Base-by-base conservation (phyloP, 2,329 filamentous ascomycete genomes). In the Botrytis squamosa region DNA sequence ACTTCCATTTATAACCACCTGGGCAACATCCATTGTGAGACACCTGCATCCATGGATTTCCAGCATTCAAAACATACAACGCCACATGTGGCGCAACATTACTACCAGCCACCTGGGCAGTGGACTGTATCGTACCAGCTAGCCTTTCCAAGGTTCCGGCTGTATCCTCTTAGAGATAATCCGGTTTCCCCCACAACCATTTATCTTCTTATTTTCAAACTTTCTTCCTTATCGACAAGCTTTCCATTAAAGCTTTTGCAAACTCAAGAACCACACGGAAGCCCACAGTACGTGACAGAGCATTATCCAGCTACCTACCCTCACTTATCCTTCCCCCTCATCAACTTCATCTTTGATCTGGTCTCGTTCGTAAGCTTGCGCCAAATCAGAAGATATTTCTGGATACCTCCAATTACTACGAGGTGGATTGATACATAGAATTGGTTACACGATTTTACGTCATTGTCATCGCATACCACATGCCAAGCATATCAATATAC, bases 121-220 rank as follows among this genome's bases (percentile, higher is more conserved):
- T 33, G 33, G 33, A 33, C 33, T 4, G 33, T 33, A 33, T 33
- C 33, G 33, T 33, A 8, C n/a, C 16, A 18, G 12, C 14, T 7
- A 55, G 6, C 52, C 55, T 40, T 7, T 25, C 29, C 29, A 29
- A 29, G 29, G 29, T 29, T 29, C 12, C 46, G 46, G 49, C 49
- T n/a, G 49, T 55, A 55, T n/a, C 49, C n/a, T 55, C 52, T n/a
- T 20, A 22, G 59, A 68, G 62, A 67, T 44, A 60, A 38, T 72
- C 71, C 71, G 64, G 71, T 73, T 73, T 69, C 71, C 64, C 71
- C 64, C 20, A 52, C 71, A 73, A 73, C 71, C 55, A 71, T 20
- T 44, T n/a, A 67, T 33, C 29, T 22, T 20, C 33, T 46, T 22
- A 22, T 62, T 57, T 46, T 36, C 20, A 25, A 57, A 59, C 46